Conservation (phyloP, 306 rosid species). For the Trifolium repens region DNA sequence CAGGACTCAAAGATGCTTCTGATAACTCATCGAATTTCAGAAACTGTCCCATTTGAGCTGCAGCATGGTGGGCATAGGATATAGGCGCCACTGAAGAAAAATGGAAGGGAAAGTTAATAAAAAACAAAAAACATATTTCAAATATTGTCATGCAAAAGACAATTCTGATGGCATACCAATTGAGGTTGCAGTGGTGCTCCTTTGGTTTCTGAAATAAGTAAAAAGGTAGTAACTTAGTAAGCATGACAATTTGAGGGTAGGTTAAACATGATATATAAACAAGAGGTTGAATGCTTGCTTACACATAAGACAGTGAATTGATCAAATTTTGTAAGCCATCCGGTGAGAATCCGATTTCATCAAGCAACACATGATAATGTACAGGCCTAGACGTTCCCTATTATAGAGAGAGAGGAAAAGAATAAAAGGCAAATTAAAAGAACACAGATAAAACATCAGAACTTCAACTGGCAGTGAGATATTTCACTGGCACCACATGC, state of each 20-base stretch:
- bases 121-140: background rate
- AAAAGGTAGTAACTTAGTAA: background rate
- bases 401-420: slow-evolving; percentile 30
- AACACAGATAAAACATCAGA: slow-evolving; percentile 9
- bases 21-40: slow-evolving; percentile 65
- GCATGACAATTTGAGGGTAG: background rate
- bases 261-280: slow-evolving; percentile 20
- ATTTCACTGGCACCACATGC: slow-evolving; percentile 11
- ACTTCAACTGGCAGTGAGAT: slow-evolving; percentile 28
- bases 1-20: slow-evolving; percentile 51
- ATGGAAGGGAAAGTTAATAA: slow-evolving; percentile 16
- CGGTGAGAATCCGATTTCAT: slow-evolving; percentile 89
- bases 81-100: slow-evolving; percentile 75
- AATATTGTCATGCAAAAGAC: slow-evolving; percentile 18
- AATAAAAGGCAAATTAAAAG: slow-evolving; percentile 14
- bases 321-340: slow-evolving; percentile 81
- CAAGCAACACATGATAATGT: slow-evolving; percentile 84
- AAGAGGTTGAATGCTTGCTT: slow-evolving; percentile 44
- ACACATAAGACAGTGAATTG: slow-evolving; percentile 81
- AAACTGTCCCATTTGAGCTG: slow-evolving; percentile 75
- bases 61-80: slow-evolving; percentile 89
- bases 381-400: slow-evolving; percentile 93
- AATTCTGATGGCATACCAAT: slow-evolving; percentile 53
- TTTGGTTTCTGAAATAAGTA: slow-evolving; percentile 73
- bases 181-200: slow-evolving; percentile 81